Percentiles rank a stretch among this genome's conserved stretches.
phyloP scores from a whole-genome alignment of 176 grass and related monocot genomes.

The Oryza longistaminata region DNA sequence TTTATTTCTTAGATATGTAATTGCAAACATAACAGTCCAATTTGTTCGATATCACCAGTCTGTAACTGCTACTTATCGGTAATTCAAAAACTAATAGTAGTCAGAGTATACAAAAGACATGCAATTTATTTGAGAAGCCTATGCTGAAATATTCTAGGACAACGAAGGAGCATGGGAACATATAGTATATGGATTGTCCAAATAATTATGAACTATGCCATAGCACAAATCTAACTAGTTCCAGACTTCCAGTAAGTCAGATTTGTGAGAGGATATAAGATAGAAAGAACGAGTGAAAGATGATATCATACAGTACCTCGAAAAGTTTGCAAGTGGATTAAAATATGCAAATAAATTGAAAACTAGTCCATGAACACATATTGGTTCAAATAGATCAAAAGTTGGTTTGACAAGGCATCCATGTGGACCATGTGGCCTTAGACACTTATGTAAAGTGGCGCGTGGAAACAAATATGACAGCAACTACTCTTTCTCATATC shows the following conservation, averaged over 20 bases:
- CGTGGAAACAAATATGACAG: no score
- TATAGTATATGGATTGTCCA: constrained; percentile 12
- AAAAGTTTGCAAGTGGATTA: not conserved
- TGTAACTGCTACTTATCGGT: not conserved
- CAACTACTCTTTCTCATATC: not conserved
- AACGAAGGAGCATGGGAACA: not conserved
- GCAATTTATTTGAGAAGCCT: constrained; percentile 12
- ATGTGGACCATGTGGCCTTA: not conserved
- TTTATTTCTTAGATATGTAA: constrained; percentile 11
- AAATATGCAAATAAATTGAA: not conserved
- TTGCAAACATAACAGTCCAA: constrained; percentile 3
- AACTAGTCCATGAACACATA: not conserved
- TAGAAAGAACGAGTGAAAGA: not conserved
- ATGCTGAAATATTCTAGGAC: not conserved
- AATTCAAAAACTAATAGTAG: not conserved
- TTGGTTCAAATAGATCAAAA: not conserved
- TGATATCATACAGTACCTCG: not conserved
- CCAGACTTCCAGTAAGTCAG: constrained; percentile 9
- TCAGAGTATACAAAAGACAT: constrained; percentile 5
- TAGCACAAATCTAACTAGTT: not conserved
- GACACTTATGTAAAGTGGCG: not conserved
- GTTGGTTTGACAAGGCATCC: not conserved
- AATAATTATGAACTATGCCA: constrained; percentile 19
- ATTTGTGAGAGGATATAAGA: not conserved
- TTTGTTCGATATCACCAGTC: constrained; percentile 25